These are phyloP conservation scores for Cercospora citrullina DNA, from an alignment of 2,329 filamentous ascomycete species.

Conservation along the genomic window DNA sequence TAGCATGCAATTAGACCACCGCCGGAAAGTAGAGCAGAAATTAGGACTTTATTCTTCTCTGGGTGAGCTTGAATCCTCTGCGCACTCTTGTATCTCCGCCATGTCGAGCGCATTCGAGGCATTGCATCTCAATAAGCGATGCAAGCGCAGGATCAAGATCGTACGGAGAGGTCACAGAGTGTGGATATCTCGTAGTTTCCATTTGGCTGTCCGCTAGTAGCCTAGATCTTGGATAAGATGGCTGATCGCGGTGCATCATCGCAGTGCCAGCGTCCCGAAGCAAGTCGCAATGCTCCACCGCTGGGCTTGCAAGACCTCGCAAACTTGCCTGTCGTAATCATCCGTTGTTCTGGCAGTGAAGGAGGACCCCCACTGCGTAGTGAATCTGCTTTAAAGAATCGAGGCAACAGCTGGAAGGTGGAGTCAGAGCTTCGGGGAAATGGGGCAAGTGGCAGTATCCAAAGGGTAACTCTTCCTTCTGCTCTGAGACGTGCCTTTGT, in stretches of 20 bases:
- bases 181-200: background rate
- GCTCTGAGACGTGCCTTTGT: background rate
- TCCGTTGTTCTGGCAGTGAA: too few relatives aligned
- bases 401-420: background rate
- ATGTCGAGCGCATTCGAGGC: background rate
- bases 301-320: background rate
- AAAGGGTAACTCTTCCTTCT: background rate
- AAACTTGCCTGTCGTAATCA: too few relatives aligned
- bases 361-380: too few relatives aligned
- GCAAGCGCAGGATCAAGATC: background rate
- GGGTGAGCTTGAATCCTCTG: background rate
- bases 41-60: background rate
- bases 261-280: background rate
- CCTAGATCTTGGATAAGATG: background rate
- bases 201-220: background rate
- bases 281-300: background rate
- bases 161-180: background rate
- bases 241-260: background rate
- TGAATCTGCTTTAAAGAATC: background rate
- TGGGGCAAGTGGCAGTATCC: background rate
- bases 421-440: background rate
- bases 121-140: background rate
- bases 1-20: background rate
- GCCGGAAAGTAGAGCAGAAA: background rate
- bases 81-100: background rate